Percentiles rank a stretch among this genome's conserved stretches.
phyloP scores from a whole-genome alignment of 179 eudicot genomes.

The Drosera spatulata region DNA sequence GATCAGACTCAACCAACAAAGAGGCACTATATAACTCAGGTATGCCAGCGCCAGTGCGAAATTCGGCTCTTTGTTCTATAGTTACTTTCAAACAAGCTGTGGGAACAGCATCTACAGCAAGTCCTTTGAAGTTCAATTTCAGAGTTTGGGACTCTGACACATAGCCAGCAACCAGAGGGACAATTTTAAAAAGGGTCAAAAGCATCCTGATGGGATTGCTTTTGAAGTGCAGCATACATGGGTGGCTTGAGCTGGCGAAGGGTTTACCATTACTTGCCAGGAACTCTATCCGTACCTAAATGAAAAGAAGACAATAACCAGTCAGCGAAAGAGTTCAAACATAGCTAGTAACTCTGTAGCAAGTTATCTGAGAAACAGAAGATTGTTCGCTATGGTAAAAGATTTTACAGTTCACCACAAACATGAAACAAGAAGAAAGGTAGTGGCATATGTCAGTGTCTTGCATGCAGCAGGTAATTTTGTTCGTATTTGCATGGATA shows the following conservation, averaged over 20 bases:
- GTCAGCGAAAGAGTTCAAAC: background rate
- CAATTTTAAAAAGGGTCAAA: constrained; percentile 40
- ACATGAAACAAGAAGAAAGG: too few relatives aligned
- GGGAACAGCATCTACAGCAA: constrained; percentile 39
- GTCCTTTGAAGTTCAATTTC: constrained; percentile 39
- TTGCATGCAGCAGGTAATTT: too few relatives aligned
- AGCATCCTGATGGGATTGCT: constrained; percentile 63
- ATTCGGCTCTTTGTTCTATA: constrained; percentile 81
- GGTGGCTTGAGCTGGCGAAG: constrained; percentile 57
- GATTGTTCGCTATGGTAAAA: background rate
- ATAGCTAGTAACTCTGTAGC: background rate
- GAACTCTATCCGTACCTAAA: constrained; percentile 54
- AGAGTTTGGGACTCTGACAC: constrained; percentile 64
- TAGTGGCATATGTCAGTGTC: too few relatives aligned
- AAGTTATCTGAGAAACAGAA: background rate
- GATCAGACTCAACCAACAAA: constrained; percentile 56
- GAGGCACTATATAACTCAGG: constrained; percentile 75
- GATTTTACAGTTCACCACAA: too few relatives aligned
- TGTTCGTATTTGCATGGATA: too few relatives aligned
- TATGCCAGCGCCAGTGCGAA: constrained; percentile 48
- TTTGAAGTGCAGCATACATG: constrained; percentile 66
- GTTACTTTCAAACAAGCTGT: constrained; percentile 55
- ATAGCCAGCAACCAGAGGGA: constrained; percentile 73
- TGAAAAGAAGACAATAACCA: constrained; percentile 1
- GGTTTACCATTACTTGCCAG: constrained; percentile 44